Evolutionary conservation across 148 eudicot genomes (phyloP).

Genomic region (Camellia sinensis): DNA sequence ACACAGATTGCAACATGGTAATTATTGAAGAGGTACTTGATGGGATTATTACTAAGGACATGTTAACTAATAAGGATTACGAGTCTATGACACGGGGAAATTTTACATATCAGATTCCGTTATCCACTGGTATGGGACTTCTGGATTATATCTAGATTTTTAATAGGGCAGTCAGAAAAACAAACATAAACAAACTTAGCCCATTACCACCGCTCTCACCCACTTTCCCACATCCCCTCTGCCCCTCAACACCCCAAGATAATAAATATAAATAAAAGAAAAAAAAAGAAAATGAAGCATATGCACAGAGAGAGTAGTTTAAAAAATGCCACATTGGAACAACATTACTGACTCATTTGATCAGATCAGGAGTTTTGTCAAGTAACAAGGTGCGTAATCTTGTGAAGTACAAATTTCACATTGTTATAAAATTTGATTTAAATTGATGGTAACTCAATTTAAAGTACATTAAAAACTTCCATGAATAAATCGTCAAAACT

Average conservation of each 20-base stretch:
- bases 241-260: not conserved
- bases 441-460: not conserved
- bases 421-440: not conserved
- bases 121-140: not conserved
- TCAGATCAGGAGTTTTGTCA: not conserved
- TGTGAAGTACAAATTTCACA: not conserved
- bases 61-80: not conserved
- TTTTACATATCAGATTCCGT: too few relatives aligned
- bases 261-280: not conserved
- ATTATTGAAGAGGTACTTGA: slow-evolving; percentile 3
- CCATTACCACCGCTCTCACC: not conserved
- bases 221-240: not conserved
- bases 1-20: not conserved
- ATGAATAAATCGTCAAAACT: not conserved
- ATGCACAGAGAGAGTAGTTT: not conserved
- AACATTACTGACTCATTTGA: not conserved
- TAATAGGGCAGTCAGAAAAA: not conserved
- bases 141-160: not conserved
- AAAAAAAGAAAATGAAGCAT: not conserved
- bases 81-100: not conserved
- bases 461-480: not conserved
- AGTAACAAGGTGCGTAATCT: not conserved
- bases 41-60: not conserved
- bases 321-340: not conserved
- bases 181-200: not conserved